Base-by-base conservation (phyloP, 768 basidiomycete genomes). In the Thelephora ganbajun region DNA sequence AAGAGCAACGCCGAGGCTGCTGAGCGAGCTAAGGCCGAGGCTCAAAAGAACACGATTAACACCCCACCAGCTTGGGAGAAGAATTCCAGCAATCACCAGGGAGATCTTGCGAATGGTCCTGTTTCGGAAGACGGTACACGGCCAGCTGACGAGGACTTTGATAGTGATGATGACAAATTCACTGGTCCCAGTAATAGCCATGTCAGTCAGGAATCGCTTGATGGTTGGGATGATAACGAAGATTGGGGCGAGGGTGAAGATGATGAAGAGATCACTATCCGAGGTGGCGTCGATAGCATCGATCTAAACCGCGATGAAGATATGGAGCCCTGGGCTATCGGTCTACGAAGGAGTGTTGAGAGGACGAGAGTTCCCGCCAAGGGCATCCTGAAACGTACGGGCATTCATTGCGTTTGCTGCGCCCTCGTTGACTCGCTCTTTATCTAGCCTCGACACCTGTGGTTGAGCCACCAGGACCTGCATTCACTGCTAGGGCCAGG, bases 351-450 rank as follows among this genome's bases (percentile, higher is more conserved):
- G 56, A 83, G 82, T 60, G 55, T 82, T 22, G 82, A 93, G 69
- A 67, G 76, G 63, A 66, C 71, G 35, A 67, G 74, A 54, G 57
- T 66, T 53, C 91, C 89, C 2, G 66, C 77, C 23, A 87, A 73
- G 62, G 90, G 94, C 18, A 97, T 99, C 49, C 66, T 99, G 52
- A 99, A 97, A 70, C 64, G 88, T 88, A 63, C 61, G 81, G 76
- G 14, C 19, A 12, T 26, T 19, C 35, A 23, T 47, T 33, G 13
- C 46, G n/a, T 45, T 41, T 36, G 6, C 9, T 2, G 11, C 34
- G 2, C 22, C 34, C 13, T 26, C 20, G 41, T n/a, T 7, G 20
- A 58, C 88, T 86, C 80, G 60, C 83, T 85, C 9, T 72, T 70
- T 0, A 70, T 65, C 19, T 90, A 86, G 60, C 72, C 71, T 52